These are phyloP conservation scores for Heterobasidion occidentale DNA, from an alignment of 1,284 basidiomycete genomes.

Conservation along the genomic window DNA sequence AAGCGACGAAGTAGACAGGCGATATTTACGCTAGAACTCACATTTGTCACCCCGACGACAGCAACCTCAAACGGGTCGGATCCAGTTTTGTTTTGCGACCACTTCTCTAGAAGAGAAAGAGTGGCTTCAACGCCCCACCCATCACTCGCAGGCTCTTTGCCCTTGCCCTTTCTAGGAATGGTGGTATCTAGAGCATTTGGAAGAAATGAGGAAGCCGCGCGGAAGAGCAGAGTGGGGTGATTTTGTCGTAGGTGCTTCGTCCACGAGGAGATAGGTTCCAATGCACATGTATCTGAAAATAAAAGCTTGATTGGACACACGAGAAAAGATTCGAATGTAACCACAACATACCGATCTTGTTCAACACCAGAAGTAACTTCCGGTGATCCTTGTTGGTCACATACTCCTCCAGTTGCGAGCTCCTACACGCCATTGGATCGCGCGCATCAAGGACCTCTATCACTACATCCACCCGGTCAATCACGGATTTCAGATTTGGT, in stretches of 20 bases:
- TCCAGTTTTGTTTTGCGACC: slow-evolving; percentile 36
- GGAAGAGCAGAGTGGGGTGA: slow-evolving; percentile 76
- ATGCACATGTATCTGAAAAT: slow-evolving; percentile 72
- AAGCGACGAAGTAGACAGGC: too few relatives aligned
- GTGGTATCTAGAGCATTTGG: slow-evolving; percentile 30
- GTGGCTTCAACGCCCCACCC: slow-evolving; percentile 50
- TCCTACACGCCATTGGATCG: slow-evolving; percentile 71
- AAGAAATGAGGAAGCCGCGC: slow-evolving; percentile 64
- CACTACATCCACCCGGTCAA: slow-evolving; percentile 81
- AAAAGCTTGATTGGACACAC: slow-evolving; percentile 3
- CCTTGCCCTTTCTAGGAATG: slow-evolving; percentile 32
- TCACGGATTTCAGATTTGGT: slow-evolving; percentile 59
- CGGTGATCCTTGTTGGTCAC: slow-evolving; percentile 38
- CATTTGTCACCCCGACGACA: slow-evolving; percentile 72
- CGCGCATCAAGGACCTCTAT: slow-evolving; percentile 82
- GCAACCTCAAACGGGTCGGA: slow-evolving; percentile 53
- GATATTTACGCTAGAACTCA: slow-evolving; percentile 24
- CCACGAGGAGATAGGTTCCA: slow-evolving; percentile 79
- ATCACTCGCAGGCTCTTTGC: slow-evolving; percentile 40
- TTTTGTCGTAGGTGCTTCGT: slow-evolving; percentile 57
- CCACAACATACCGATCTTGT: slow-evolving; percentile 71
- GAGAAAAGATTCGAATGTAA: not conserved
- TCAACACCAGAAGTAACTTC: slow-evolving; percentile 67
- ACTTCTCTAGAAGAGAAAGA: slow-evolving; percentile 34
- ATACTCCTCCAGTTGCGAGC: slow-evolving; percentile 56